Conservation (phyloP, 1,284 basidiomycete species). For the Athelia psychrophila region DNA sequence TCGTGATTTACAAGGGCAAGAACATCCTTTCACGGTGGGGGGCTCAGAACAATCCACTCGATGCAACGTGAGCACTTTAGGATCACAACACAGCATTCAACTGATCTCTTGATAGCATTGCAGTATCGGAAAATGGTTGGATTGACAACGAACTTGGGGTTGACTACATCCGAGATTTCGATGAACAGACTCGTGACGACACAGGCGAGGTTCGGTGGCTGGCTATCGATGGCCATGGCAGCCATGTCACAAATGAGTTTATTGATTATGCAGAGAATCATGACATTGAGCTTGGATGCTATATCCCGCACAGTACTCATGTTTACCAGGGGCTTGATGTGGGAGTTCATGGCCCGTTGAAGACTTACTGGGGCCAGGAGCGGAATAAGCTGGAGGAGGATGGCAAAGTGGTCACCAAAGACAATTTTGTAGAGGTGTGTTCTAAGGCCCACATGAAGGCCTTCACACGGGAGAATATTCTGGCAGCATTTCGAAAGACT, state of each 20-base stretch:
- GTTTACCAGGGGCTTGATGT: slow-evolving; percentile 37
- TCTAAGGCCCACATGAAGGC: slow-evolving; percentile 12
- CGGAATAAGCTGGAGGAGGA: slow-evolving; percentile 12
- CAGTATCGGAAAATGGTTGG: slow-evolving; percentile 35
- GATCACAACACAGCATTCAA: too few species aligned
- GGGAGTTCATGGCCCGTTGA: slow-evolving; percentile 29
- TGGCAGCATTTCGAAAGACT: slow-evolving; percentile 19
- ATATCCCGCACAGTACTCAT: slow-evolving; percentile 38
- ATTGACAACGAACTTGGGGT: slow-evolving; percentile 30
- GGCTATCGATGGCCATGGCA: slow-evolving; percentile 32
- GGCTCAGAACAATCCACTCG: too few species aligned
- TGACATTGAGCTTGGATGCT: slow-evolving; percentile 28
- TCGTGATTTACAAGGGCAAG: too few species aligned
- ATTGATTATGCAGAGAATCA: slow-evolving; percentile 19
- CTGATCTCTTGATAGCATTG: too few species aligned
- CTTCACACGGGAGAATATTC: slow-evolving; percentile 21
- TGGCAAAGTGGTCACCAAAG: slow-evolving; percentile 12
- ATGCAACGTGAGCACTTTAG: too few species aligned
- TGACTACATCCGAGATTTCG: slow-evolving; percentile 28
- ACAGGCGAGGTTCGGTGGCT: too few species aligned
- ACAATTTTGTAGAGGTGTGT: slow-evolving; percentile 24
- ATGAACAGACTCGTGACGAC: slow-evolving; percentile 29
- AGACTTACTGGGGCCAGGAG: slow-evolving; percentile 14
- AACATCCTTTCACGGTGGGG: too few species aligned
- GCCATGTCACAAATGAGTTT: slow-evolving; percentile 26